Evolutionary conservation across 768 basidiomycete species (phyloP).

Genomic region (Basidioascus undulatus): DNA sequence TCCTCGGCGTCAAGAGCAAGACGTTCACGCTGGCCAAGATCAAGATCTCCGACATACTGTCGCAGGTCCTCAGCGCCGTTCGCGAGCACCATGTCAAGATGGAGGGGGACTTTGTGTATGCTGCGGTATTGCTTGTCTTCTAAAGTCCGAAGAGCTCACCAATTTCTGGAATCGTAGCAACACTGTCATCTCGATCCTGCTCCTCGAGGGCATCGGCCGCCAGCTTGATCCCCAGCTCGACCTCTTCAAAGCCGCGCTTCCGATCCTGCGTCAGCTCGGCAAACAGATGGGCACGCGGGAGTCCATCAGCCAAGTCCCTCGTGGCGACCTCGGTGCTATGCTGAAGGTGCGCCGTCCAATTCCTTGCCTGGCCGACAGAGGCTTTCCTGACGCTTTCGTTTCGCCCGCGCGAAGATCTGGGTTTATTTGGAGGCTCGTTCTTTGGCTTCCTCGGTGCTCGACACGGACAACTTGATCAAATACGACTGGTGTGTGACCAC

Average conservation of each 20-base stretch:
- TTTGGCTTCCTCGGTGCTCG: constrained; percentile 52
- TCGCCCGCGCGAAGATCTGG: constrained; percentile 60
- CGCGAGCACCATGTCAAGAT: constrained; percentile 87
- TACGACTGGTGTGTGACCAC: constrained; percentile 48
- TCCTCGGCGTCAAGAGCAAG: constrained; percentile 77
- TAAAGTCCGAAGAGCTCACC: too few relatives aligned
- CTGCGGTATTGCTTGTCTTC: too few relatives aligned
- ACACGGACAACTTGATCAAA: constrained; percentile 65
- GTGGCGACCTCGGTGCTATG: constrained; percentile 55
- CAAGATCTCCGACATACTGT: constrained; percentile 79
- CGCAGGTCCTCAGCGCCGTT: constrained; percentile 65
- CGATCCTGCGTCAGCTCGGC: constrained; percentile 75
- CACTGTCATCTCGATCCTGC: constrained; percentile 76
- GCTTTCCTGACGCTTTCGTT: not conserved
- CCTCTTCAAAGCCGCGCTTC: constrained; percentile 81
- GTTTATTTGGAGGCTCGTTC: constrained; percentile 79
- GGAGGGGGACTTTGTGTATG: constrained; percentile 93
- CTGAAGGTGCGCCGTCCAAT: constrained; percentile 38
- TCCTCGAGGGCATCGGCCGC: constrained; percentile 87
- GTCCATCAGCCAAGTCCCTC: constrained; percentile 33
- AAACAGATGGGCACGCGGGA: constrained; percentile 67
- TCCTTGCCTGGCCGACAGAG: too few relatives aligned
- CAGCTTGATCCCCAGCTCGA: constrained; percentile 80
- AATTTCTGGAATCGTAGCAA: too few relatives aligned
- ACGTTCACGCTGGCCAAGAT: constrained; percentile 95